Evolutionary conservation across 2,329 filamentous ascomycete genomes (phyloP).

Genomic region (Proliferodiscus dingleyae): DNA sequence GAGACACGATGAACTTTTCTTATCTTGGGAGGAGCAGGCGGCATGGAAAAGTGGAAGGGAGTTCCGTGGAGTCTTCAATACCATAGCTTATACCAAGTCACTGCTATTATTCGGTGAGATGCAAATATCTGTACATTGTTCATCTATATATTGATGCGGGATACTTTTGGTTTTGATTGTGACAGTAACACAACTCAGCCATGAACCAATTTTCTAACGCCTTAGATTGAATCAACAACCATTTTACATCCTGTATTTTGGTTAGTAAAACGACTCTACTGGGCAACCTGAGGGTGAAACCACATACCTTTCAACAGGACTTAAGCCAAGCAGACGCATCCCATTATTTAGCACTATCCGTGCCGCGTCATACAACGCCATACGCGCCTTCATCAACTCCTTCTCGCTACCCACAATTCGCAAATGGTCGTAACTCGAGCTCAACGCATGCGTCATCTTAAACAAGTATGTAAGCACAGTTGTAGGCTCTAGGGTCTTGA

Average conservation of each 20-base stretch:
- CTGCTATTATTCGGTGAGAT: neutral
- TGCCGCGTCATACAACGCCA: conserved; percentile 74
- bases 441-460: conserved; percentile 79
- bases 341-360: conserved; percentile 75
- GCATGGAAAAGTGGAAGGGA: neutral
- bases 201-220: conserved; percentile 2
- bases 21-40: too few relatives aligned
- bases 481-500: conserved; percentile 75
- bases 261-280: conserved; percentile 1
- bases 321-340: conserved; percentile 75
- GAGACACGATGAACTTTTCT: neutral
- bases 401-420: conserved; percentile 76
- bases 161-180: neutral
- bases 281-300: neutral
- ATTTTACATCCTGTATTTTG: too few relatives aligned
- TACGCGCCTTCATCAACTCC: conserved; percentile 64
- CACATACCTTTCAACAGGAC: conserved; percentile 56
- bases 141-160: neutral
- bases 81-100: neutral
- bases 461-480: conserved; percentile 69
- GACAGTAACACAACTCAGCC: too few relatives aligned
- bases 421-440: conserved; percentile 76
- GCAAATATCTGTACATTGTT: neutral
- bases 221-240: conserved; percentile 11
- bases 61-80: neutral